A percentile compares a stretch with the other conserved stretches of the same genome.
Conservation (phyloP, 1,284 basidiomycete genomes). For the Sanguinoderma infundibulare region DNA sequence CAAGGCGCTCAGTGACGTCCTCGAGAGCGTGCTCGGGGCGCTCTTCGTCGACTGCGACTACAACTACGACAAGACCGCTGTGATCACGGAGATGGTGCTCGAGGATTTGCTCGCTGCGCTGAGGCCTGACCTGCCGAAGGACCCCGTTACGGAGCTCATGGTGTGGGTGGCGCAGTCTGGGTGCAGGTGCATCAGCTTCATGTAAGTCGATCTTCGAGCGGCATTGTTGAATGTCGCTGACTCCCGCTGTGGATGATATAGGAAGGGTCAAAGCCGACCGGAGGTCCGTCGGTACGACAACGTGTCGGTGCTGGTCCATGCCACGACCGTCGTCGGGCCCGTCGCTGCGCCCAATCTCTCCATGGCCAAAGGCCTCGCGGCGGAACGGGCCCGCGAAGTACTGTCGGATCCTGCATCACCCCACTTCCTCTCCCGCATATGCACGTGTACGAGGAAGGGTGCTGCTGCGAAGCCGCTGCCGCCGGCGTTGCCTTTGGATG, state of each 20-base stretch:
- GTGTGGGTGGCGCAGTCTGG: slow-evolving; percentile 63
- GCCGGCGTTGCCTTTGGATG: slow-evolving; percentile 7
- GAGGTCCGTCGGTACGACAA: slow-evolving; percentile 52
- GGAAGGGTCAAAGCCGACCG: slow-evolving; percentile 51
- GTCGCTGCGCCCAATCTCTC: slow-evolving; percentile 56
- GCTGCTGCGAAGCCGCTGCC: neutral
- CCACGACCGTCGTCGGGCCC: slow-evolving; percentile 58
- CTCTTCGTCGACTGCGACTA: slow-evolving; percentile 82
- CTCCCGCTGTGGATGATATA: slow-evolving; percentile 29
- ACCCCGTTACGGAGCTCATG: slow-evolving; percentile 71
- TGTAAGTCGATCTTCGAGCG: slow-evolving; percentile 38
- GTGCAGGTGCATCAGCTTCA: slow-evolving; percentile 53
- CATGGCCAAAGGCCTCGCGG: slow-evolving; percentile 67
- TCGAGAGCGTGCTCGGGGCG: slow-evolving; percentile 86
- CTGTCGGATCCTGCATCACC: slow-evolving; percentile 52
- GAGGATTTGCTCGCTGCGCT: slow-evolving; percentile 61
- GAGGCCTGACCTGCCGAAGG: slow-evolving; percentile 58
- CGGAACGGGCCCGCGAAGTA: slow-evolving; percentile 58
- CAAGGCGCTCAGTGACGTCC: slow-evolving; percentile 76
- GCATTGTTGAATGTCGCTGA: neutral
- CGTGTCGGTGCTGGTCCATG: slow-evolving; percentile 62
- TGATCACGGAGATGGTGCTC: slow-evolving; percentile 65
- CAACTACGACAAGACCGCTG: slow-evolving; percentile 65
- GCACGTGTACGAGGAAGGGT: slow-evolving; percentile 46
- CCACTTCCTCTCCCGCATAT: slow-evolving; percentile 51